phyloP scores from a whole-genome alignment of 352 stramenopile genomes.

The Globisporangium takayamanum region DNA sequence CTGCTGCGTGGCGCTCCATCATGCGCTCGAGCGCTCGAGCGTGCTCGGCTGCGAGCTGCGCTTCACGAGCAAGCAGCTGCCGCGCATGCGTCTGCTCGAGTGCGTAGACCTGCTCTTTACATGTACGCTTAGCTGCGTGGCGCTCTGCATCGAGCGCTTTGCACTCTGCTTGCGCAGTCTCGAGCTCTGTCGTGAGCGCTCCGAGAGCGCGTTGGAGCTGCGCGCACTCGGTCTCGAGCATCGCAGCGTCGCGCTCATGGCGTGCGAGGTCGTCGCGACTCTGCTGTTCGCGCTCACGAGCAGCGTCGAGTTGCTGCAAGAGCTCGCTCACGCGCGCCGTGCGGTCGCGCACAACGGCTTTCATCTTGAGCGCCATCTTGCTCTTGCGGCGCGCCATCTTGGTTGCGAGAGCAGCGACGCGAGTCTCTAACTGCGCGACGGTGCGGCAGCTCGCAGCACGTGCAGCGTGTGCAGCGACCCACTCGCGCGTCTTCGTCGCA shows the following conservation, averaged over 20 bases:
- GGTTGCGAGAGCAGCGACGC: not conserved
- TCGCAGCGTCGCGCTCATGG: constrained; percentile 7
- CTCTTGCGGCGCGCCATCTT: constrained; percentile 24
- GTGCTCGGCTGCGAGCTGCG: constrained; percentile 29
- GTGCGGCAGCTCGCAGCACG: not conserved
- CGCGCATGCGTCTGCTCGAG: constrained; percentile 28
- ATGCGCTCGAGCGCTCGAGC: constrained; percentile 21
- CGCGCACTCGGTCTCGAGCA: constrained; percentile 3
- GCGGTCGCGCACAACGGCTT: constrained; percentile 24
- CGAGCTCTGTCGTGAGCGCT: constrained; percentile 7
- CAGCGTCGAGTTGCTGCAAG: constrained; percentile 10
- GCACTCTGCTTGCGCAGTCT: constrained; percentile 11
- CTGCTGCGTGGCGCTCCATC: constrained; percentile 32
- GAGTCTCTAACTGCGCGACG: not conserved
- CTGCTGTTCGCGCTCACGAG: constrained; percentile 10
- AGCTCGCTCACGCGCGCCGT: constrained; percentile 17
- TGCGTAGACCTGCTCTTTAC: constrained; percentile 20
- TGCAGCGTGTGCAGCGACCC: constrained; percentile 6
- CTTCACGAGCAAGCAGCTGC: constrained; percentile 26
- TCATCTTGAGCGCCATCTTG: constrained; percentile 51
- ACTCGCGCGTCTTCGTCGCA: constrained; percentile 6
- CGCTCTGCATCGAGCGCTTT: constrained; percentile 9
- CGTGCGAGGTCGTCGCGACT: not conserved
- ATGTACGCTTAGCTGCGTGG: constrained; percentile 5
- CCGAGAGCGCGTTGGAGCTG: constrained; percentile 7